Evolutionary conservation across 2,329 filamentous ascomycete species (phyloP).

Genomic region (Aspergillus sojae): DNA sequence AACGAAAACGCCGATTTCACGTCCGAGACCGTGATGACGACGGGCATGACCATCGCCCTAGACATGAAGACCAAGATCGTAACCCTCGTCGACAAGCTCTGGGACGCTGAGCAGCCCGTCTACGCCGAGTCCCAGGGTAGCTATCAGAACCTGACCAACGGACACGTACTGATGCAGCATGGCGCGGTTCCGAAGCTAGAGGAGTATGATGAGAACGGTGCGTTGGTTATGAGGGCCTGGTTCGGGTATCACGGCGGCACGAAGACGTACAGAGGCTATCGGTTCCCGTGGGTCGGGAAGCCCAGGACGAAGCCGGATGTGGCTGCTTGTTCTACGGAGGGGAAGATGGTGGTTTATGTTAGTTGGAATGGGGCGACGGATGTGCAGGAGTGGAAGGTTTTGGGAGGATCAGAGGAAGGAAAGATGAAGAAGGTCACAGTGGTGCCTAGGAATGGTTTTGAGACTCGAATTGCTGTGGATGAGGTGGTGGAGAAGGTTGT

Average conservation of each 20-base stretch:
- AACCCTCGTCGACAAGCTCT: slow-evolving; percentile 19
- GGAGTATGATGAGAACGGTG: slow-evolving; percentile 32
- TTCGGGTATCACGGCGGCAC: slow-evolving; percentile 30
- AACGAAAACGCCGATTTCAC: slow-evolving; percentile 28
- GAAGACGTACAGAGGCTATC: slow-evolving; percentile 33
- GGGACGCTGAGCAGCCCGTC: slow-evolving; percentile 26
- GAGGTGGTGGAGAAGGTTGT: slow-evolving; percentile 10
- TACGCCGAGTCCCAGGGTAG: slow-evolving; percentile 30
- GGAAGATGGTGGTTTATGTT: slow-evolving; percentile 33
- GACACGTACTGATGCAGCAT: slow-evolving; percentile 33
- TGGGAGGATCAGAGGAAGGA: not conserved
- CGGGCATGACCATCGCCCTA: slow-evolving; percentile 26
- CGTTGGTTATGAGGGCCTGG: slow-evolving; percentile 33
- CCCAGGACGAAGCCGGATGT: slow-evolving; percentile 22
- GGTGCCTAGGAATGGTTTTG: slow-evolving; percentile 10
- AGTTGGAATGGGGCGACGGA: slow-evolving; percentile 46
- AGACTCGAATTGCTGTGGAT: slow-evolving; percentile 7
- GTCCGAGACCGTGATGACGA: slow-evolving; percentile 17
- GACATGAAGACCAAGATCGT: slow-evolving; percentile 23
- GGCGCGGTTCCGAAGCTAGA: slow-evolving; percentile 37
- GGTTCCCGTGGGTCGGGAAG: slow-evolving; percentile 24
- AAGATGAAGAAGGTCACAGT: not conserved
- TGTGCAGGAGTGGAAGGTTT: slow-evolving; percentile 24
- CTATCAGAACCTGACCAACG: slow-evolving; percentile 25
- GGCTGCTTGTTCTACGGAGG: slow-evolving; percentile 17